Base-by-base conservation (phyloP, 768 basidiomycete species). In the Phylloporus arenicola region DNA sequence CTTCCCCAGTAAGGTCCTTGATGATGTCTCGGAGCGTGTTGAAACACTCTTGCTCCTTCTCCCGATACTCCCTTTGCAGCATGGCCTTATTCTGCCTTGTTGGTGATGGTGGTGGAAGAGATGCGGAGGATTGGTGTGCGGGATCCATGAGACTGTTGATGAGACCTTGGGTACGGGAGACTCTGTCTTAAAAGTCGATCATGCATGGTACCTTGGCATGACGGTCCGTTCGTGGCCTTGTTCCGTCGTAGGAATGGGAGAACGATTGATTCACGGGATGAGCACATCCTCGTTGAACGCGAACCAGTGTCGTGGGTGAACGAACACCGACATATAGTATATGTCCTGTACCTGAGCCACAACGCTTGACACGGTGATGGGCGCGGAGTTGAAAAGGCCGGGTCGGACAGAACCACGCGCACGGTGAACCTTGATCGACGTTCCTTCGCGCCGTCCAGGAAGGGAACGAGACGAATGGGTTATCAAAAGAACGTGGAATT, bases 61-160 rank as follows among this genome's bases (percentile, higher is more conserved):
- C 61, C 6, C 63, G 60, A 33, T 65, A 65, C 19, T 46, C 53
- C 46, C 45, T 54, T 22, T 65, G 64, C 41, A 30, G 17, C 3
- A 22, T 13, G 7, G 37, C 51, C 33, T 57, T 65, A 34, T 19
- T 53, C 14, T 45, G 62, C 22, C 22, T n/a, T 25, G 54, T 12
- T 2, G 49, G 42, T 3, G 46, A 14, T 0, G 40, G 9, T 3
- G 43, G 13, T 3, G 50, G 31, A 33, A 13, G 20, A 4, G 10
- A 12, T 25, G 14, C 13, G 14, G 11, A 3, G 38, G 14, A 40
- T 22, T 40, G 22, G 4, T 40, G 22, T 14, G 39, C 11, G 19
- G 30, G 12, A 4, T 24, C 10, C 37, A 38, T 13, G 13, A 22
- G 19, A 9, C 22, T 38, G 37, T 13, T n/a, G n/a, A n/a, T n/a